Percentiles rank a stretch among this genome's conserved stretches.
phyloP scores from a whole-genome alignment of 495 filamentous ascomycete species.

The Parmelia sp. region DNA sequence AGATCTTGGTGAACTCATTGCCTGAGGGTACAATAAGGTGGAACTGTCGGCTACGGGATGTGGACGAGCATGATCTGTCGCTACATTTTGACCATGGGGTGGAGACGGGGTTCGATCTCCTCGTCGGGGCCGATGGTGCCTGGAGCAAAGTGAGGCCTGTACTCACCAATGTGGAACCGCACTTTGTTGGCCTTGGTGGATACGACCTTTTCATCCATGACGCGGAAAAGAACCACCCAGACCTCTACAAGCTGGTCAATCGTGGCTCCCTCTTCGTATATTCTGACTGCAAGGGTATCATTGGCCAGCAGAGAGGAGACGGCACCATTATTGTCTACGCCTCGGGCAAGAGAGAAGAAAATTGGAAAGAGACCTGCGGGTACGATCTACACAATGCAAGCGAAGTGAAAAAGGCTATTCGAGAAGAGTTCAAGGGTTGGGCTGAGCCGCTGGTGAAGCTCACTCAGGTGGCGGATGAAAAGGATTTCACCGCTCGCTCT shows the following conservation, averaged over 20 bases:
- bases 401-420: constrained; percentile 20
- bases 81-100: constrained; percentile 30
- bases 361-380: constrained; percentile 37
- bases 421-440: constrained; percentile 29
- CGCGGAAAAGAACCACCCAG: constrained; percentile 30
- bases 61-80: constrained; percentile 18
- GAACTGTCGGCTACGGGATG: constrained; percentile 19
- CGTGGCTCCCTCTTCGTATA: constrained; percentile 40
- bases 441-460: constrained; percentile 24
- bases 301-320: constrained; percentile 42
- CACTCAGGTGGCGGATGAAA: constrained; percentile 19
- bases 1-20: constrained; percentile 34
- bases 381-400: constrained; percentile 23
- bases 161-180: constrained; percentile 42
- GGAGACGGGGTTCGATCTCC: constrained; percentile 42
- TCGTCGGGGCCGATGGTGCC: constrained; percentile 59
- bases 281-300: constrained; percentile 36
- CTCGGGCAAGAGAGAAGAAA: constrained; percentile 28
- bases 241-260: constrained; percentile 39
- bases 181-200: constrained; percentile 42
- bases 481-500: constrained; percentile 21
- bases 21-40: constrained; percentile 26
- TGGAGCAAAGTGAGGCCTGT: constrained; percentile 49
- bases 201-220: constrained; percentile 35
- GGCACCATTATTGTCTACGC: constrained; percentile 38